Base-by-base conservation (phyloP, 139 green algal genomes). In the Coelastrella sp. region DNA sequence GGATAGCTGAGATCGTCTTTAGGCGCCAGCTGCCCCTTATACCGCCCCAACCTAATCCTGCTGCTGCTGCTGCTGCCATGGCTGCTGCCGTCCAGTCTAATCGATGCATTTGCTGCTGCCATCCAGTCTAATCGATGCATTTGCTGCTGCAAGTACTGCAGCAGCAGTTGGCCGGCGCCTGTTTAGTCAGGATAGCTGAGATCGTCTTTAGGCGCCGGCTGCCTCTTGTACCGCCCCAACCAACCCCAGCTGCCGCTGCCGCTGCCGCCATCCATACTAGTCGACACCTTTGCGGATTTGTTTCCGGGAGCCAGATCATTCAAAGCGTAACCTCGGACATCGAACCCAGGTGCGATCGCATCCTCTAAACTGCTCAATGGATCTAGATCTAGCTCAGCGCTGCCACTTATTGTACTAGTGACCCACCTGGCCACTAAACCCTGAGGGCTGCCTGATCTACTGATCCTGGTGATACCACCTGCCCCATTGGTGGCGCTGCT, bases 331-430 rank as follows among this genome's bases (percentile, higher is more conserved):
- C 19, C 57, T 22, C 79, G n/a, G 5, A 57, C 22, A 85, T 85
- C 79, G 22, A 71, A 65, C 17, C 80, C 80, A 4, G 82, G 64
- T 6, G 82, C 82, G n/a, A 71, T 32, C 4, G 82, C 82, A 78
- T 87, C 82, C 56, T 87, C 82, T 19, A 87, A 79, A 57, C 82
- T 87, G 65, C 82, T 87, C 14, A 87, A 13, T 8, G 82, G 64
- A 11, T 87, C 82, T 14, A 78, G 5, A 3, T 32, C 23, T 47
- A 32, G 14, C 5, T 73, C 64, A 13, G 22, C 58, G 65, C 82
- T 78, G 64, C 64, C 59, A 56, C 14, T 86, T 7, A 75, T 74
- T 4, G 61, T 75, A 32, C 61, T 86, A 16, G 19, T 85, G 10
- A 85, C 79, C 81, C 81, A 86, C 8, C 60, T 23, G 4, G 81